A percentile compares a stretch with the other conserved stretches of the same genome.
phyloP scores from a whole-genome alignment of 257 asterid genomes.

The Ehretia macrophylla region DNA sequence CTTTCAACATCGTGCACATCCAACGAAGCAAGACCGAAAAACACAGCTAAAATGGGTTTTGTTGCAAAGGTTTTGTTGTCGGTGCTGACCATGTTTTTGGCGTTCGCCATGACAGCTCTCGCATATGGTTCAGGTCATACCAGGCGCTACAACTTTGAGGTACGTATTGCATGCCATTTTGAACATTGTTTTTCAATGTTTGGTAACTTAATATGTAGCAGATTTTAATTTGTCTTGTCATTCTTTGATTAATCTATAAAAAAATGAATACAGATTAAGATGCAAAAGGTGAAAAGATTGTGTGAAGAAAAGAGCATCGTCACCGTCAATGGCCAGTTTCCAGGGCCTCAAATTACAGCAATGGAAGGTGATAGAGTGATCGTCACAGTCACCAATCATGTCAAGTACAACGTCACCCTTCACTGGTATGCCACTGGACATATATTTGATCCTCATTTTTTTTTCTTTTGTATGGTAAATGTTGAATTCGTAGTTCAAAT shows the following conservation, averaged over 20 bases:
- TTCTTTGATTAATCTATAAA: too few species aligned
- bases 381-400: conserved; percentile 46
- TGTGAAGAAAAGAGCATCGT: conserved; percentile 51
- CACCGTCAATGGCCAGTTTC: conserved; percentile 49
- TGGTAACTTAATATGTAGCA: too few species aligned
- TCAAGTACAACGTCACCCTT: conserved; percentile 40
- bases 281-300: conserved; percentile 32
- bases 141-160: conserved; percentile 54
- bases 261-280: neutral
- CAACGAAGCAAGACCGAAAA: too few species aligned
- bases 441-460: too few species aligned
- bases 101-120: conserved; percentile 21
- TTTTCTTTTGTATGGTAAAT: neutral
- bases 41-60: neutral
- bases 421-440: conserved; percentile 44
- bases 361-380: conserved; percentile 53
- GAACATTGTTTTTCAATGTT: too few species aligned
- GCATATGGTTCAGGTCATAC: conserved; percentile 37
- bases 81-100: conserved; percentile 19
- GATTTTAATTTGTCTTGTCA: too few species aligned
- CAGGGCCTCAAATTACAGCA: conserved; percentile 53
- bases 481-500: too few species aligned
- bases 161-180: neutral
- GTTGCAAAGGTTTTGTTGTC: conserved; percentile 6
- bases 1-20: too few species aligned